Percentiles rank a stretch among this genome's conserved stretches.
Evolutionary conservation across 371 early-diverging fungal species (phyloP).

Genomic region (Apophysomyces variabilis): DNA sequence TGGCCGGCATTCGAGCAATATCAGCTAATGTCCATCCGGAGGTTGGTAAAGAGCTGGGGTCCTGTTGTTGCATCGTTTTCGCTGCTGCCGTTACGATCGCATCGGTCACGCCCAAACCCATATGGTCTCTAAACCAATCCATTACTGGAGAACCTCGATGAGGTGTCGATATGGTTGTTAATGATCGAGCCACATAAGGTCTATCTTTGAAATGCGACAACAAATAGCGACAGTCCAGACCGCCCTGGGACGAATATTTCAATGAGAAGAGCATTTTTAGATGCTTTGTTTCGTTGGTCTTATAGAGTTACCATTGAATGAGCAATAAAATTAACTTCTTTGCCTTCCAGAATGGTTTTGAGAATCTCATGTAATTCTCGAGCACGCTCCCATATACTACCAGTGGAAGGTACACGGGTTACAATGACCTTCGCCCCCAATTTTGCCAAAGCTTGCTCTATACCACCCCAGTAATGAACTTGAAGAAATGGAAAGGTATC

Average conservation of each 20-base stretch:
- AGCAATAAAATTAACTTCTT: constrained; percentile 82
- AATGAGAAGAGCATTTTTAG: neutral
- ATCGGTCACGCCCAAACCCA: constrained; percentile 58
- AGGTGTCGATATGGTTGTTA: constrained; percentile 92
- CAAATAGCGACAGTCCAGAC: constrained; percentile 87
- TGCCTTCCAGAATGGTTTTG: constrained; percentile 52
- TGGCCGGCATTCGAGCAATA: constrained; percentile 18
- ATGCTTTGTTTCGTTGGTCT: constrained; percentile 8
- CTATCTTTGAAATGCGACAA: constrained; percentile 75
- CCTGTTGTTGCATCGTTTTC: constrained; percentile 16
- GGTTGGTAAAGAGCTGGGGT: neutral
- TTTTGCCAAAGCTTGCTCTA: constrained; percentile 78
- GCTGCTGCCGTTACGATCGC: constrained; percentile 23
- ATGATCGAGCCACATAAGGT: constrained; percentile 67
- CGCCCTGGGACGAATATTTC: constrained; percentile 57
- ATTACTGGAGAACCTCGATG: constrained; percentile 90
- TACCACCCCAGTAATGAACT: constrained; percentile 90
- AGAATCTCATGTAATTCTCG: constrained; percentile 73
- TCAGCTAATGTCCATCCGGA: constrained; percentile 13
- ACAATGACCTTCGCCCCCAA: constrained; percentile 85
- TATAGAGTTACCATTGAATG: constrained; percentile 83
- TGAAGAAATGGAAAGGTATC: constrained; percentile 78
- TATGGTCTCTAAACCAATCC: constrained; percentile 87
- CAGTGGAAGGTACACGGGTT: constrained; percentile 81
- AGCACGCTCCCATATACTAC: constrained; percentile 81